Evolutionary conservation across 768 basidiomycete species (phyloP).

Genomic region (Trametes gibbosa): DNA sequence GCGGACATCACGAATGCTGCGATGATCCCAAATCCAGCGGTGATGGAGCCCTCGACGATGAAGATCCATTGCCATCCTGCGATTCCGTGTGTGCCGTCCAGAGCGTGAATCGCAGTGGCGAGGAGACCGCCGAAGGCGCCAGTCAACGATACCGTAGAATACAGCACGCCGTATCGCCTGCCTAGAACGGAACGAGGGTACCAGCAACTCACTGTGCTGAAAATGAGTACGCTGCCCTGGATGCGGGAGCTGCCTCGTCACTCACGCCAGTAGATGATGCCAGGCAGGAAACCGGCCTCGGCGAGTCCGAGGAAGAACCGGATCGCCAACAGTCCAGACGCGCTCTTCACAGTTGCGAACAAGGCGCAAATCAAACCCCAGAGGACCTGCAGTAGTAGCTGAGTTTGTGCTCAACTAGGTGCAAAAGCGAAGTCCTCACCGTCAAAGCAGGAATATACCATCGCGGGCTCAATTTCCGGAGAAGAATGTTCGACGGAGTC

Average conservation of each 20-base stretch:
- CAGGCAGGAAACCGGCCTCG: constrained; percentile 41
- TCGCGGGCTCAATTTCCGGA: constrained; percentile 34
- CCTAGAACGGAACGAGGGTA: constrained; percentile 32
- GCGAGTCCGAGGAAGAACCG: constrained; percentile 39
- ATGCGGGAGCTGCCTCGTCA: not conserved
- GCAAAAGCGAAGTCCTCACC: constrained; percentile 28
- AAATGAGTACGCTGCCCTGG: not conserved
- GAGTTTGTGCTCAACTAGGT: not conserved
- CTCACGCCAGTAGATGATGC: constrained; percentile 35
- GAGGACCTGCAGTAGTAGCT: constrained; percentile 16
- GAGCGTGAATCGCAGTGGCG: constrained; percentile 38
- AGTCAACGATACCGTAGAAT: constrained; percentile 29
- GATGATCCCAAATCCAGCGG: constrained; percentile 36
- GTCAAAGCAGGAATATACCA: constrained; percentile 39
- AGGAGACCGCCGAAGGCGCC: constrained; percentile 27
- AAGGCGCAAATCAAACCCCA: constrained; percentile 34
- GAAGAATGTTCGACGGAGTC: constrained; percentile 38
- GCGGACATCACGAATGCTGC: constrained; percentile 40
- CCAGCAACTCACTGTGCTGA: constrained; percentile 38
- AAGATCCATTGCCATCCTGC: constrained; percentile 41
- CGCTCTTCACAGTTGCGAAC: constrained; percentile 25
- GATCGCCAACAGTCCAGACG: constrained; percentile 36
- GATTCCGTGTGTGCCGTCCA: constrained; percentile 37
- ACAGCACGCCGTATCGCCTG: constrained; percentile 26
- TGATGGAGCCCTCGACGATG: constrained; percentile 48